Conservation (phyloP, 163 green algal genomes). For the Scenedesmus sp. region DNA sequence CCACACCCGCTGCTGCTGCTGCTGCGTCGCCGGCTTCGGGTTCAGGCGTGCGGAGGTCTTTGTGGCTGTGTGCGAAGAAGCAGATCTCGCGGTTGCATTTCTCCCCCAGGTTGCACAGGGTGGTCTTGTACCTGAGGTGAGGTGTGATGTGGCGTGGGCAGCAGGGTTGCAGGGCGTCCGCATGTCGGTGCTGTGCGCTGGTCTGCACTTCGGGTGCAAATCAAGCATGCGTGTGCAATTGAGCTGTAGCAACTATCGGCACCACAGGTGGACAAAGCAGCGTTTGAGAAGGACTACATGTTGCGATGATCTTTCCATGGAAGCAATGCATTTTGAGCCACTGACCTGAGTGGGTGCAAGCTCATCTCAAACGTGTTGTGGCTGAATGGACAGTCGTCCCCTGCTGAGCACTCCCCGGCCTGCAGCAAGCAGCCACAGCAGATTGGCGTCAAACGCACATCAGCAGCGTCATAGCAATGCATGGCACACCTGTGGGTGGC, state of each 20-base stretch:
- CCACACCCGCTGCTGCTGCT: neutral
- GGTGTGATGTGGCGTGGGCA: neutral
- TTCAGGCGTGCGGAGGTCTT: constrained; percentile 49
- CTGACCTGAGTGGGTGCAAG: constrained; percentile 65
- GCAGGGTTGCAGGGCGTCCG: neutral
- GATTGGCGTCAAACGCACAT: neutral
- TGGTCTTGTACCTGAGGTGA: constrained; percentile 78
- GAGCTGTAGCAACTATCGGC: too few relatives aligned
- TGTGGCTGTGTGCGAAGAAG: constrained; percentile 85
- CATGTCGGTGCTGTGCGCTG: neutral
- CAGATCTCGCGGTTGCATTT: constrained; percentile 82
- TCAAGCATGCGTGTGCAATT: too few relatives aligned
- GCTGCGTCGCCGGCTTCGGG: neutral
- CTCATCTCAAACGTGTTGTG: constrained; percentile 62
- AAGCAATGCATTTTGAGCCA: neutral
- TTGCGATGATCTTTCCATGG: neutral
- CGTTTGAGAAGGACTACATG: neutral
- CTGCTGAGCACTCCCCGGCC: constrained; percentile 47
- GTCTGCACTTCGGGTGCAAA: too few relatives aligned
- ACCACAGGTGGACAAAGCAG: too few relatives aligned
- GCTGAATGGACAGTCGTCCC: constrained; percentile 55
- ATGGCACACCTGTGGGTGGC: neutral
- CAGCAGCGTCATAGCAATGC: neutral
- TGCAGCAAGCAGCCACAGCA: constrained; percentile 8
- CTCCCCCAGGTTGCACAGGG: constrained; percentile 82